phyloP scores from a whole-genome alignment of 768 basidiomycete genomes.

The Kwoniella heveanensis region DNA sequence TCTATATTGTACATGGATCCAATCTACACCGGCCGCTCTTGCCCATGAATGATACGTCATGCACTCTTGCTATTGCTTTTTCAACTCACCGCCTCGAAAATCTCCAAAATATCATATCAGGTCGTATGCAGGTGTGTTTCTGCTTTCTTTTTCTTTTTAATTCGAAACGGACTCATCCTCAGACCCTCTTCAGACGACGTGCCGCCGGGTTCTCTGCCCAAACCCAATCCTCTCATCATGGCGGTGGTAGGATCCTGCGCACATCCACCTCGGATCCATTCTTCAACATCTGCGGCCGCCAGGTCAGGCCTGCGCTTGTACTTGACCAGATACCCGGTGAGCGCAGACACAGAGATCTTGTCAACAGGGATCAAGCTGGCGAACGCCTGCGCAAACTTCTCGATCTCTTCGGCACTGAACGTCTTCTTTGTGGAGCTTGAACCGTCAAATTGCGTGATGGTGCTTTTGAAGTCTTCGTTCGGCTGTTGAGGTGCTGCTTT shows the following conservation, averaged over 20 bases:
- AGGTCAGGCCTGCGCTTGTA: conserved; percentile 65
- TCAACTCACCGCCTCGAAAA: no score
- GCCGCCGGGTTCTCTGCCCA: not conserved
- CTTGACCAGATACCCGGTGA: conserved; percentile 79
- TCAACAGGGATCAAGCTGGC: conserved; percentile 69
- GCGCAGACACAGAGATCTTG: conserved; percentile 68
- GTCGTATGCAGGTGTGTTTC: no score
- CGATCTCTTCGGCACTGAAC: not conserved
- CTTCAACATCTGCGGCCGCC: conserved; percentile 75
- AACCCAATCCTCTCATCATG: not conserved
- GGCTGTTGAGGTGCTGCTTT: no score
- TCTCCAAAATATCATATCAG: no score
- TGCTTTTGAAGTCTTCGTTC: no score
- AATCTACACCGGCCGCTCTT: no score
- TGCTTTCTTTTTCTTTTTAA: no score
- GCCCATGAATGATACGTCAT: no score
- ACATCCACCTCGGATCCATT: conserved; percentile 66
- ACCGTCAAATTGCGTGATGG: not conserved
- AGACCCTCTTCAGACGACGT: no score
- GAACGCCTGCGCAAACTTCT: conserved; percentile 64
- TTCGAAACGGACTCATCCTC: no score
- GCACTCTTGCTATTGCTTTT: no score
- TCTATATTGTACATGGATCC: no score
- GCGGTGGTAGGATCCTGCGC: conserved; percentile 5
- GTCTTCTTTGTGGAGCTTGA: not conserved